Evolutionary conservation across 352 stramenopile species (phyloP).

Genomic region (Globisporangium cylindrosporum): DNA sequence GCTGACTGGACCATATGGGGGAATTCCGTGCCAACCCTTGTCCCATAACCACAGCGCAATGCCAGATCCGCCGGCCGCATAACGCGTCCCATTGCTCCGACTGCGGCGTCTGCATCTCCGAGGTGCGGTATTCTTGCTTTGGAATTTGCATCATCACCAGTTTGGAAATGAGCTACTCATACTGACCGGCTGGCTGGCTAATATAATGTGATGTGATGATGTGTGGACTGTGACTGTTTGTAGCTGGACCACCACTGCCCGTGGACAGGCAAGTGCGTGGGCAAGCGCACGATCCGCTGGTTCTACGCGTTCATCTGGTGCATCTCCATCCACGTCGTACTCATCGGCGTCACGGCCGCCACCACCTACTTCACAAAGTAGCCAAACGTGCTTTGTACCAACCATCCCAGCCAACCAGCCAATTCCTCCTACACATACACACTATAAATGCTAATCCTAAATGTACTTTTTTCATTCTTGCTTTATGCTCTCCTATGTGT

Average conservation of each 20-base stretch:
- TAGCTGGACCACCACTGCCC: conserved; percentile 91
- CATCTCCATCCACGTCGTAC: conserved; percentile 68
- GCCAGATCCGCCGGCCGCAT: conserved; percentile 62
- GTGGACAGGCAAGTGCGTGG: conserved; percentile 91
- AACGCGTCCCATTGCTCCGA: conserved; percentile 79
- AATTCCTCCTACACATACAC: background rate
- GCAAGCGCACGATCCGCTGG: conserved; percentile 70
- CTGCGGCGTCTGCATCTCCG: conserved; percentile 66
- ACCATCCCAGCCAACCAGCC: background rate
- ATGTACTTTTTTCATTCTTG: background rate
- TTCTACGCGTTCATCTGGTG: conserved; percentile 80
- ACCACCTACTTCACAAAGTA: conserved; percentile 30
- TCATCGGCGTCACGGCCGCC: conserved; percentile 39
- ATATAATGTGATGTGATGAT: background rate
- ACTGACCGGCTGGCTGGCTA: background rate
- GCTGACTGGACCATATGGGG: background rate
- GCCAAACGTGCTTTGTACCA: background rate
- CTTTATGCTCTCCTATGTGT: background rate
- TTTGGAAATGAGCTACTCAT: conserved; percentile 8
- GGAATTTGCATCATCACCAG: background rate
- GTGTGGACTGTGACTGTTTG: conserved; percentile 11
- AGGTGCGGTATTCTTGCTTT: conserved; percentile 28
- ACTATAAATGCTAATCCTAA: background rate
- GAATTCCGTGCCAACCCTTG: background rate
- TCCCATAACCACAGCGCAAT: conserved; percentile 47